Conservation (phyloP, 257 asterid species). For the Cruciata laevipes region DNA sequence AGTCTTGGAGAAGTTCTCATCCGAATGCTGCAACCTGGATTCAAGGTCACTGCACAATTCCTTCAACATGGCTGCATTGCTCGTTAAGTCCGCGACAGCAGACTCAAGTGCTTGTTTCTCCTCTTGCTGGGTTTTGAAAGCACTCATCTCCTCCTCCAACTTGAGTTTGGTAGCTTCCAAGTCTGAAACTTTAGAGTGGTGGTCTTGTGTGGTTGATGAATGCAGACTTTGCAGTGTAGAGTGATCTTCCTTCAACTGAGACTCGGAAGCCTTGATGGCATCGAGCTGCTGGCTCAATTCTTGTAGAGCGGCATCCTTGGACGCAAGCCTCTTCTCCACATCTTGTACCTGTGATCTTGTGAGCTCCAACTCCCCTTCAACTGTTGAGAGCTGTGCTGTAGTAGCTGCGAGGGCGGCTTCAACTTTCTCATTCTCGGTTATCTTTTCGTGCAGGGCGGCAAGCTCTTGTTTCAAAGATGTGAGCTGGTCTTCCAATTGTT, state of each 20-base stretch:
- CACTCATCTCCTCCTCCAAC: conserved; percentile 41
- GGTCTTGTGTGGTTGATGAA: conserved; percentile 34
- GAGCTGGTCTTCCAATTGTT: conserved; percentile 56
- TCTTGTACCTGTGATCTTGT: conserved; percentile 58
- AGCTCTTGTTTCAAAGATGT: conserved; percentile 51
- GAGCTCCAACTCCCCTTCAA: conserved; percentile 53
- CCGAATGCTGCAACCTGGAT: conserved; percentile 66
- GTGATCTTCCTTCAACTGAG: conserved; percentile 46
- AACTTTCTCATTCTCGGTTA: conserved; percentile 51
- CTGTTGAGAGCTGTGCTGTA: conserved; percentile 48
- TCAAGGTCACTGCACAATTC: conserved; percentile 68
- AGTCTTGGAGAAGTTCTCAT: conserved; percentile 60
- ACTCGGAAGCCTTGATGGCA: conserved; percentile 42
- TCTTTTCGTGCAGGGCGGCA: conserved; percentile 39
- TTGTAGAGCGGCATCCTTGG: conserved; percentile 45
- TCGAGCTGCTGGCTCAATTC: conserved; percentile 57
- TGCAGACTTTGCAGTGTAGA: conserved; percentile 45
- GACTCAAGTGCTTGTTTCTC: conserved; percentile 60
- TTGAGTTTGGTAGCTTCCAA: conserved; percentile 46
- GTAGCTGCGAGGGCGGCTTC: conserved; percentile 56
- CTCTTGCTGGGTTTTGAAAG: conserved; percentile 31
- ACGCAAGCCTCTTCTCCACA: conserved; percentile 55
- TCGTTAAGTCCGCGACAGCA: conserved; percentile 49
- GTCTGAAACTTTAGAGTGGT: conserved; percentile 40
- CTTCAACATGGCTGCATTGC: conserved; percentile 47